A percentile compares a stretch with the other conserved stretches of the same genome.
phyloP scores from a whole-genome alignment of 169 alveolate genomes.

The Plasmodium billcollinsi region DNA sequence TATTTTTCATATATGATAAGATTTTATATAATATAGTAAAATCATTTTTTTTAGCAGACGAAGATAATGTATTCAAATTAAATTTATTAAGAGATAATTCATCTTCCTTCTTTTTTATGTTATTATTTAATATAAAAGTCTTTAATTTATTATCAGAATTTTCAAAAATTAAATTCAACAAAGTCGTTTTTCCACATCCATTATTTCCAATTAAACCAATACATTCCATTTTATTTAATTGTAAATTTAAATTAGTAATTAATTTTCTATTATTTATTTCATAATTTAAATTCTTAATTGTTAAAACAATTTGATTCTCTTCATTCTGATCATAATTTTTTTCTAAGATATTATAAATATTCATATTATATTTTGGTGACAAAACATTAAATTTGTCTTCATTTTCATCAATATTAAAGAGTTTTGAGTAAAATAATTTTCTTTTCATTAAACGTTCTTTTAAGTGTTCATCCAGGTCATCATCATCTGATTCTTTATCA shows the following conservation, averaged over 20 bases:
- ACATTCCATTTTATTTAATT: conserved; percentile 81
- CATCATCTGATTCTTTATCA: neutral
- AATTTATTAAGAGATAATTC: neutral
- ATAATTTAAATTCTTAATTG: conserved; percentile 50
- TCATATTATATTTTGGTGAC: conserved; percentile 72
- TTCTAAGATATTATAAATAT: conserved; percentile 55
- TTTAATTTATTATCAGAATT: conserved; percentile 27
- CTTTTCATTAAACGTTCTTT: neutral
- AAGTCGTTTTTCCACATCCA: conserved; percentile 86
- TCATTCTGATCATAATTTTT: conserved; percentile 55
- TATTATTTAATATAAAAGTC: conserved; percentile 22
- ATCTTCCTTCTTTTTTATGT: neutral
- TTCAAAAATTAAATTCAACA: conserved; percentile 77
- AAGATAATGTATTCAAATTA: neutral
- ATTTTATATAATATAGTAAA: conserved; percentile 26
- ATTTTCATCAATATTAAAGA: conserved; percentile 22
- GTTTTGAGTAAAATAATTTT: conserved; percentile 21
- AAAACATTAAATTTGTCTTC: conserved; percentile 15
- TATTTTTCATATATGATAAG: conserved; percentile 49
- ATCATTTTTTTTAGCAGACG: conserved; percentile 34
- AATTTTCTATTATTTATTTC: conserved; percentile 78
- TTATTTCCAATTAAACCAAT: conserved; percentile 86
- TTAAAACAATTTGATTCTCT: conserved; percentile 35
- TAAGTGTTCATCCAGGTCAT: neutral
- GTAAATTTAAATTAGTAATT: conserved; percentile 80